Conservation (phyloP, 495 filamentous ascomycete species). For the Lindgomyces ingoldianus region DNA sequence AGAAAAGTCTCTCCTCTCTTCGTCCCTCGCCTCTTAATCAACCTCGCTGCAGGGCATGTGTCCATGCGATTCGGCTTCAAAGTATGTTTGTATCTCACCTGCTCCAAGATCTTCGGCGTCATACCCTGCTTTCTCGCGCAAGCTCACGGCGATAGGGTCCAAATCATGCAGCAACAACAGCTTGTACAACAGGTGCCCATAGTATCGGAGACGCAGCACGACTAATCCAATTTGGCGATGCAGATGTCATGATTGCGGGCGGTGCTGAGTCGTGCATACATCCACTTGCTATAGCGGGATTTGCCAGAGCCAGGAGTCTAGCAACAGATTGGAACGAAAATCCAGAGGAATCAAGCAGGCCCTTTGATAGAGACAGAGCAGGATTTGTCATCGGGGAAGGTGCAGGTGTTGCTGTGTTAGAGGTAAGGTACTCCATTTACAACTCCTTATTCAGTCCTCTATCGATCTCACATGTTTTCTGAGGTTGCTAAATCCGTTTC, state of each 20-base stretch:
- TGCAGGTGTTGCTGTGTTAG: conserved; percentile 81
- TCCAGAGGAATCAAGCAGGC: conserved; percentile 74
- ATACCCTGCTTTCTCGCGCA: no score
- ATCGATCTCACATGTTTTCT: no score
- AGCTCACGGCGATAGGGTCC: conserved; percentile 61
- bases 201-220: conserved; percentile 89
- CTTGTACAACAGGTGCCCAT: conserved; percentile 94
- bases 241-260: conserved; percentile 91
- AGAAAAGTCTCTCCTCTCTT: conserved; percentile 91
- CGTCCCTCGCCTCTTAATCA: conserved; percentile 88
- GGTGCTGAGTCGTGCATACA: conserved; percentile 96
- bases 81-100: conserved; percentile 40
- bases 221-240: conserved; percentile 87
- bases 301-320: conserved; percentile 82
- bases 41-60: conserved; percentile 90
- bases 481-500: neutral
- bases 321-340: conserved; percentile 75
- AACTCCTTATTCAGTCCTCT: no score
- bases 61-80: conserved; percentile 90
- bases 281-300: conserved; percentile 87
- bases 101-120: no score
- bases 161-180: conserved; percentile 87
- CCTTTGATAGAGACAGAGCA: conserved; percentile 77
- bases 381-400: conserved; percentile 96
- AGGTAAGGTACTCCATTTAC: conserved; percentile 60